Percentiles rank a stretch among this genome's conserved stretches.
phyloP scores from a whole-genome alignment of 192 early-diverging fungal genomes.

The Coemansia sp. region DNA sequence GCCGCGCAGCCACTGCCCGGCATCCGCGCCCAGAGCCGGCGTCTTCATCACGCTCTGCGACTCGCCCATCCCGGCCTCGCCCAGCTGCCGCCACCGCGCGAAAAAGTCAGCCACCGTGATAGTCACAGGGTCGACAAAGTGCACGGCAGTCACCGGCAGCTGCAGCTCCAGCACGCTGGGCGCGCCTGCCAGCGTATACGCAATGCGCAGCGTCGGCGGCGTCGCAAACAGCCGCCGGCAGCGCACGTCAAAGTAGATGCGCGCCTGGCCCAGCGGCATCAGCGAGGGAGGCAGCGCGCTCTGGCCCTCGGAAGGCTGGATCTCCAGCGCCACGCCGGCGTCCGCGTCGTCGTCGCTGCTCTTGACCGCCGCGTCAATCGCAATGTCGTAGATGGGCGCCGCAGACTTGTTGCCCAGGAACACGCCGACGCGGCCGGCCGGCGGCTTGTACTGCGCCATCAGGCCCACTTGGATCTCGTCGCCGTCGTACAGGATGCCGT shows the following conservation, averaged over 20 bases:
- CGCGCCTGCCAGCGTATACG: slow-evolving; percentile 61
- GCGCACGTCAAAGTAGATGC: slow-evolving; percentile 72
- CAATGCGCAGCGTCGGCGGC: slow-evolving; percentile 66
- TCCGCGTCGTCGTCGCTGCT: slow-evolving; percentile 1
- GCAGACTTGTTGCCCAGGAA: slow-evolving; percentile 90
- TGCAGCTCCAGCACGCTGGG: slow-evolving; percentile 61
- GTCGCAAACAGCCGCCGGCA: slow-evolving; percentile 61
- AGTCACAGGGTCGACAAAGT: slow-evolving; percentile 84
- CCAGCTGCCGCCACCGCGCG: slow-evolving; percentile 93
- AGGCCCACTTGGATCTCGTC: slow-evolving; percentile 84
- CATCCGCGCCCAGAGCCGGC: slow-evolving; percentile 25
- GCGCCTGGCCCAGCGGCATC: slow-evolving; percentile 60
- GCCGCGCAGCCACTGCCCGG: slow-evolving; percentile 57
- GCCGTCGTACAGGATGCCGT: slow-evolving; percentile 94
- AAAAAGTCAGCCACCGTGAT: slow-evolving; percentile 82
- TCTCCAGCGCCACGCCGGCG: too few relatives aligned
- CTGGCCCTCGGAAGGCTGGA: slow-evolving; percentile 54
- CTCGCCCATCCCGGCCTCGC: slow-evolving; percentile 74
- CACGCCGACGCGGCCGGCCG: slow-evolving; percentile 84
- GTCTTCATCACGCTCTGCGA: slow-evolving; percentile 55
- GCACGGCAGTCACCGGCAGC: slow-evolving; percentile 76
- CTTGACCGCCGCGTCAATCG: slow-evolving; percentile 58
- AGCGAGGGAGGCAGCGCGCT: slow-evolving; percentile 70
- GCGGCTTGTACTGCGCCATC: slow-evolving; percentile 90
- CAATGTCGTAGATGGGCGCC: slow-evolving; percentile 62